A percentile compares a stretch with the other conserved stretches of the same genome.
Evolutionary conservation across 148 eudicot genomes (phyloP).

Genomic region (Camellia sinensis): DNA sequence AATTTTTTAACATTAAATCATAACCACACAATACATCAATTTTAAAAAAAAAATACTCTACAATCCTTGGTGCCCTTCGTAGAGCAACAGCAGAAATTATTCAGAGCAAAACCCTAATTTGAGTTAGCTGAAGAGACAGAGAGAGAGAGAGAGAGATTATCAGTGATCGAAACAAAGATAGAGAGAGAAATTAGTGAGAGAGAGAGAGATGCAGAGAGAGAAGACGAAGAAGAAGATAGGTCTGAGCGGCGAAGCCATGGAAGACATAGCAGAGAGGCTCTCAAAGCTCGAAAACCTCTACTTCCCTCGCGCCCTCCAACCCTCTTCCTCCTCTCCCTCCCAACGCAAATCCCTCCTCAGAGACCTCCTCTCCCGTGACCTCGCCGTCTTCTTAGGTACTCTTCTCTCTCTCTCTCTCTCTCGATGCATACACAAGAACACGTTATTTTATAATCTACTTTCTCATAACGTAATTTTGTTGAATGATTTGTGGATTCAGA

Average conservation of each 20-base stretch:
- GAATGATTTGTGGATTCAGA: constrained; percentile 40
- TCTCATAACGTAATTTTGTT: not conserved
- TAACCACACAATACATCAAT: too few species aligned
- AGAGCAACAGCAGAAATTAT: too few species aligned
- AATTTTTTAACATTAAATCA: too few species aligned
- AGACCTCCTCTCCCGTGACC: constrained; percentile 73
- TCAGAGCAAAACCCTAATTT: not conserved
- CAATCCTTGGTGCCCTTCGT: too few species aligned
- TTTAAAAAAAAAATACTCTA: too few species aligned
- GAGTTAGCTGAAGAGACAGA: not conserved
- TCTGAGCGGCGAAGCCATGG: constrained; percentile 41
- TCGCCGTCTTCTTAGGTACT: constrained; percentile 81
- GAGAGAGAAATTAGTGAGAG: not conserved
- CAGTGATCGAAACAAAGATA: too few species aligned
- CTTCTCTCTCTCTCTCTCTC: not conserved
- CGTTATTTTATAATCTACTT: not conserved
- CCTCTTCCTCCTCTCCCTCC: constrained; percentile 50
- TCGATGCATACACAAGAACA: not conserved
- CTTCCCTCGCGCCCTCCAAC: constrained; percentile 65
- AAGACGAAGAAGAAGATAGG: not conserved
- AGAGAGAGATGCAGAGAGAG: constrained; percentile 22
- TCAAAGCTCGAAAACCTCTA: constrained; percentile 71
- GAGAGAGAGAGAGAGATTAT: too few species aligned
- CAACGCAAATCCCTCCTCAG: constrained; percentile 69
- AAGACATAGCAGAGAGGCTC: constrained; percentile 53